These are phyloP conservation scores for Triticum monococcum DNA, from an alignment of 176 grass and related monocot genomes.

Conservation along the genomic window DNA sequence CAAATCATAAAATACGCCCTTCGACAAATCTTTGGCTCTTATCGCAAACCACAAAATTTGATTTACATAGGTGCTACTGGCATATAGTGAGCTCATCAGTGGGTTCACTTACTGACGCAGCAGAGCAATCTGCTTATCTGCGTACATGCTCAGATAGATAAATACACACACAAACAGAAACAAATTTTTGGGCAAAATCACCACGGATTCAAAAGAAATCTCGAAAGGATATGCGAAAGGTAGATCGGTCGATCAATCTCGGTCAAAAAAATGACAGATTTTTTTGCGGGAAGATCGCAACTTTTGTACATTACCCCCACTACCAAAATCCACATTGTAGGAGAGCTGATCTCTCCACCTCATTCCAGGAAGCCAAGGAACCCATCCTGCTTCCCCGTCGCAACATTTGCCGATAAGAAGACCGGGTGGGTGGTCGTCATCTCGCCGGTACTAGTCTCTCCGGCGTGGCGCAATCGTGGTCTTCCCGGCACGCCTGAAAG, in stretches of 20 bases:
- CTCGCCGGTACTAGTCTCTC: constrained; percentile 25
- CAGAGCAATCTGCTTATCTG: background rate
- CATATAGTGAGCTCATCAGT: background rate
- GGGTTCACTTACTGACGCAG: background rate
- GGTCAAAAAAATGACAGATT: constrained; percentile 21
- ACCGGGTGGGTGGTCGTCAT: background rate
- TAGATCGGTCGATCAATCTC: constrained; percentile 14
- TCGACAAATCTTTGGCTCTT: background rate
- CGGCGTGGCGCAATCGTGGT: constrained; percentile 17
- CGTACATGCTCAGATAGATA: background rate
- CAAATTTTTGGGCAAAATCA: background rate
- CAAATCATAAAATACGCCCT: background rate
- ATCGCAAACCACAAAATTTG: background rate
- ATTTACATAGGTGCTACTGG: background rate
- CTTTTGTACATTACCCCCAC: constrained; percentile 46
- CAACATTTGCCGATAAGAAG: background rate
- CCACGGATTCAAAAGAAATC: constrained; percentile 15
- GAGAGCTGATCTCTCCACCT: background rate
- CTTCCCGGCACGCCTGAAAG: constrained; percentile 48
- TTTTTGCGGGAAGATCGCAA: constrained; percentile 8
- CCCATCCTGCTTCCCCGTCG: background rate
- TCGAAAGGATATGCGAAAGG: constrained; percentile 22
- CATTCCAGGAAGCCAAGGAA: background rate
- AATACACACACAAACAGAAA: background rate
- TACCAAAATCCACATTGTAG: constrained; percentile 34